phyloP scores from a whole-genome alignment of 2,329 filamentous ascomycete genomes.

The Alternaria alternata region DNA sequence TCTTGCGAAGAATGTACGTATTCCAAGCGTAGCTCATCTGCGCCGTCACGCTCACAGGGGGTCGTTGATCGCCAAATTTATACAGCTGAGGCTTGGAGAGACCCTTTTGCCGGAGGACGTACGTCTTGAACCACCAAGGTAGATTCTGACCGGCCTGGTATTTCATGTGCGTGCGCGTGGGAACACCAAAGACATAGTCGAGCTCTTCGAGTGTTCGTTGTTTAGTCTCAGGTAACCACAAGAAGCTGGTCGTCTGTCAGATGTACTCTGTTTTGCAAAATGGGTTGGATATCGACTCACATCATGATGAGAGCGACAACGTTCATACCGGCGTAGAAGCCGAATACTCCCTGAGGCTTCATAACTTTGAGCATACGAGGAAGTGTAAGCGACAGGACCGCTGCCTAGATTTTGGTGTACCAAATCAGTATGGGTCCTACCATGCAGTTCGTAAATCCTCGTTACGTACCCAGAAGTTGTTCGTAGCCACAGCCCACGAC shows the following conservation, averaged over 20 bases:
- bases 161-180: constrained; percentile 51
- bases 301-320: constrained; percentile 69
- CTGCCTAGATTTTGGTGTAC: constrained; percentile 40
- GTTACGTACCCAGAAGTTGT: constrained; percentile 61
- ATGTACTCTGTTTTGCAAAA: background rate
- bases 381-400: constrained; percentile 68
- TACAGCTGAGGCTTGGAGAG: constrained; percentile 51
- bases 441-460: background rate
- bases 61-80: constrained; percentile 41
- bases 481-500: constrained; percentile 73
- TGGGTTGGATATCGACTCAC: constrained; percentile 19
- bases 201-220: constrained; percentile 59
- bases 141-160: constrained; percentile 43
- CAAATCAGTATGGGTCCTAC: background rate
- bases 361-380: constrained; percentile 64
- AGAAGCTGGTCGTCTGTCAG: constrained; percentile 51
- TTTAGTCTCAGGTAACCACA: constrained; percentile 62
- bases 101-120: constrained; percentile 51
- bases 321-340: constrained; percentile 69
- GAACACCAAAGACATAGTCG: constrained; percentile 61
- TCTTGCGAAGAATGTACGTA: constrained; percentile 28
- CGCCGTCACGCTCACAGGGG: constrained; percentile 24
- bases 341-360: constrained; percentile 64
- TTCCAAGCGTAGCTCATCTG: constrained; percentile 34
- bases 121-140: constrained; percentile 59